Conservation (phyloP, 768 basidiomycete genomes). For the Leccinum imitatum region DNA sequence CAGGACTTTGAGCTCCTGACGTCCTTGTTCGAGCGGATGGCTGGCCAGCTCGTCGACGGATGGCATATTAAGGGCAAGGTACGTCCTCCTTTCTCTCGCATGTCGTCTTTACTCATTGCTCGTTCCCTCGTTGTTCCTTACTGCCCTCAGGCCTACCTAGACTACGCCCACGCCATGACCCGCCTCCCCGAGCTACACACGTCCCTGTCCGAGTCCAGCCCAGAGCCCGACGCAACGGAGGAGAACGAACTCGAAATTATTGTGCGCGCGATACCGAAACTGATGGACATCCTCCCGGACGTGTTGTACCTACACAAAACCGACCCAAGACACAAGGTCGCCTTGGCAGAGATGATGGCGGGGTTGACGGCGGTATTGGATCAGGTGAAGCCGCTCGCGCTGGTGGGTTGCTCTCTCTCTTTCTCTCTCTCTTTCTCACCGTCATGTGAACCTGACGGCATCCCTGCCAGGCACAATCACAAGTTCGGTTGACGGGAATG, state of each 20-base stretch:
- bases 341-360: constrained; percentile 70
- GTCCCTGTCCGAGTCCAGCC: constrained; percentile 38
- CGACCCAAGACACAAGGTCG: constrained; percentile 67
- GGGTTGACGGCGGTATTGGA: constrained; percentile 60
- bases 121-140: constrained; percentile 3
- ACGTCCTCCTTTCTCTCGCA: constrained; percentile 3
- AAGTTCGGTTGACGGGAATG: constrained; percentile 44
- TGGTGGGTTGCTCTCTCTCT: constrained; percentile 47
- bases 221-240: constrained; percentile 46
- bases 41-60: constrained; percentile 54
- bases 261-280: constrained; percentile 55
- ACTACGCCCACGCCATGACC: constrained; percentile 66
- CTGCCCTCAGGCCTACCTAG: constrained; percentile 56
- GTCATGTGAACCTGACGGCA: not conserved
- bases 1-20: constrained; percentile 56
- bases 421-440: not conserved
- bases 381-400: constrained; percentile 53
- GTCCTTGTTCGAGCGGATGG: constrained; percentile 68
- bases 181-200: constrained; percentile 57
- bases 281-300: constrained; percentile 69
- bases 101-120: constrained; percentile 1
- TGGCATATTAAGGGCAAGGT: constrained; percentile 90
- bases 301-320: constrained; percentile 51
- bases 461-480: constrained; percentile 37
- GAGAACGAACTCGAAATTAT: constrained; percentile 60